These are phyloP conservation scores for Eutypella sp. DNA, from an alignment of 2,329 filamentous ascomycete species.

Conservation along the genomic window DNA sequence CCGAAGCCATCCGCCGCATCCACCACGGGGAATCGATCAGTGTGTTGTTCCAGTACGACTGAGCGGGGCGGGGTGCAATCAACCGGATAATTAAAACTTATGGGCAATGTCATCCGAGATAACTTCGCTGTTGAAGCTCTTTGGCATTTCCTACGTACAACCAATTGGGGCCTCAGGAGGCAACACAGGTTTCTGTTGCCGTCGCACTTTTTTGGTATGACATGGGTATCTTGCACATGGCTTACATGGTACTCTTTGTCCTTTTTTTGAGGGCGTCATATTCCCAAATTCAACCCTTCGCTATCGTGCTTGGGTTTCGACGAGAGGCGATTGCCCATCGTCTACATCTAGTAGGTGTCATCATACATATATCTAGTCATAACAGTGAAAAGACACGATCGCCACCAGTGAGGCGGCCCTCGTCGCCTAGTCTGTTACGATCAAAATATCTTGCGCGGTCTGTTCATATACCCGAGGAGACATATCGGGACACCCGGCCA, in stretches of 20 bases:
- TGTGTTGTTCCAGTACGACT: constrained; percentile 85
- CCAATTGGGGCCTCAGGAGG: neutral
- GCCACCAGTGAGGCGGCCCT: too few relatives aligned
- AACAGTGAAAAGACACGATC: too few relatives aligned
- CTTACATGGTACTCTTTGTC: neutral
- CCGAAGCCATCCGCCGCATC: constrained; percentile 90
- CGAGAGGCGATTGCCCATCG: neutral
- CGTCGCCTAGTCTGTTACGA: too few relatives aligned
- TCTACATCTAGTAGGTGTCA: neutral
- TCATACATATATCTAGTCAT: too few relatives aligned
- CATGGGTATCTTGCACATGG: too few relatives aligned
- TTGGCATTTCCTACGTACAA: neutral
- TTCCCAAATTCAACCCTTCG: neutral
- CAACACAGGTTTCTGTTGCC: neutral
- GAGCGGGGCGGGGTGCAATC: constrained; percentile 10
- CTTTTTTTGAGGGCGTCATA: neutral
- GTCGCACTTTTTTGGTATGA: neutral
- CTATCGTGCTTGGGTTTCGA: neutral
- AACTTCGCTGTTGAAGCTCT: neutral
- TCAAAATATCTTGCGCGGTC: too few relatives aligned
- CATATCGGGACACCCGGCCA: too few relatives aligned
- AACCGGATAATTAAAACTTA: neutral
- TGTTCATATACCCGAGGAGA: too few relatives aligned
- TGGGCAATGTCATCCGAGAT: neutral
- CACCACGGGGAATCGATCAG: constrained; percentile 98